Percentiles rank a stretch among this genome's conserved stretches.
phyloP scores from a whole-genome alignment of 2,329 filamentous ascomycete species.

The Chalara sp. region DNA sequence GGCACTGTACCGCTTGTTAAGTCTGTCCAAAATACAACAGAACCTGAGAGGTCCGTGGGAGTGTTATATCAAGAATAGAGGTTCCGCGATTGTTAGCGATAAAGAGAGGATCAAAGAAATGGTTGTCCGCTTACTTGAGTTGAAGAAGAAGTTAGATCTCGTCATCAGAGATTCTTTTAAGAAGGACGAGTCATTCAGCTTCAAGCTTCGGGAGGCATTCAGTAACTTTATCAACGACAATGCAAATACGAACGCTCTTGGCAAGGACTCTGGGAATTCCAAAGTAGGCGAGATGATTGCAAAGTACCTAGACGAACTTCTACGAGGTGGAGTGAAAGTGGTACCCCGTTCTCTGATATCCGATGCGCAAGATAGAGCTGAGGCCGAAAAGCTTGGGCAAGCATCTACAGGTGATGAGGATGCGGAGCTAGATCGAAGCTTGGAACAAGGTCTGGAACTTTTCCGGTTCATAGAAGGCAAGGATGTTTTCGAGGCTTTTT shows the following conservation, averaged over 20 bases:
- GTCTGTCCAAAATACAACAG: constrained; percentile 62
- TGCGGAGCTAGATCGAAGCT: constrained; percentile 80
- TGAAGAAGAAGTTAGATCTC: constrained; percentile 73
- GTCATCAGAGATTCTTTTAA: constrained; percentile 73
- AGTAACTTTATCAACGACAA: constrained; percentile 86
- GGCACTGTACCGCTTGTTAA: constrained; percentile 71
- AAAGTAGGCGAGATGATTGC: constrained; percentile 99
- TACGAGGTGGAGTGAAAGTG: constrained; percentile 81
- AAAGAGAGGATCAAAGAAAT: constrained; percentile 74
- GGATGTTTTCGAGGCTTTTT: constrained; percentile 96
- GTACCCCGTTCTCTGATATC: constrained; percentile 64
- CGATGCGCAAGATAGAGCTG: constrained; percentile 49
- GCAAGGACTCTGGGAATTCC: constrained; percentile 63
- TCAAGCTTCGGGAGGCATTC: constrained; percentile 78
- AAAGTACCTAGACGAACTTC: constrained; percentile 86
- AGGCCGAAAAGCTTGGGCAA: constrained; percentile 54
- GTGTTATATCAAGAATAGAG: constrained; percentile 70
- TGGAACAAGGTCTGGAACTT: constrained; percentile 87
- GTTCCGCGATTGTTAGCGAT: constrained; percentile 73
- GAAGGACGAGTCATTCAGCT: constrained; percentile 68
- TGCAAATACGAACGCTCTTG: constrained; percentile 65
- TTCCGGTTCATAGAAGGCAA: constrained; percentile 98
- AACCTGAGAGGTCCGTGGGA: constrained; percentile 68
- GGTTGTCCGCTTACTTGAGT: constrained; percentile 73
- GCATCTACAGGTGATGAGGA: constrained; percentile 78